Evolutionary conservation across 139 green algal genomes (phyloP).

Genomic region (Trebouxia sp.): DNA sequence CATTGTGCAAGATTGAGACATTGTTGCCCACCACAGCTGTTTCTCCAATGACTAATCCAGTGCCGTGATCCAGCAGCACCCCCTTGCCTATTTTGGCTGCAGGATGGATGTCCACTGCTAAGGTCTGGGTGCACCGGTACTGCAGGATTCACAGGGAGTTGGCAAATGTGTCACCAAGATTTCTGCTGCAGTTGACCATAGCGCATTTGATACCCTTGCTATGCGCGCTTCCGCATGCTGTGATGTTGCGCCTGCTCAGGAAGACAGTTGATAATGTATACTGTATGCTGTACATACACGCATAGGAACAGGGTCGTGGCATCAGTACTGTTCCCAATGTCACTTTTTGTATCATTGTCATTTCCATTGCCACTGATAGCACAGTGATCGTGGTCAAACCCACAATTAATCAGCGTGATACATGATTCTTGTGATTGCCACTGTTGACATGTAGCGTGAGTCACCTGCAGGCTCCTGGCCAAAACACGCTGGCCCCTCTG

Average conservation of each 20-base stretch:
- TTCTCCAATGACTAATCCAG: constrained; percentile 92
- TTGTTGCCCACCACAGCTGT: constrained; percentile 89
- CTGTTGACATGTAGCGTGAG: background rate
- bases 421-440: too few species aligned
- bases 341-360: constrained; percentile 10
- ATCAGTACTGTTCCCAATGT: too few species aligned
- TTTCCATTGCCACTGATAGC: background rate
- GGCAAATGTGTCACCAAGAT: background rate
- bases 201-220: too few species aligned
- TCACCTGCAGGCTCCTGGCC: constrained; percentile 1
- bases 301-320: too few species aligned
- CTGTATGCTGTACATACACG: too few species aligned
- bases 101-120: constrained; percentile 96
- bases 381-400: background rate
- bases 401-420: too few species aligned
- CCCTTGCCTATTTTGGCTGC: constrained; percentile 90
- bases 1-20: constrained; percentile 85
- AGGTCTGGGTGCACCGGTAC: constrained; percentile 66
- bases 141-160: background rate
- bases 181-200: too few species aligned
- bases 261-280: too few species aligned
- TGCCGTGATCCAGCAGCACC: constrained; percentile 96
- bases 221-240: too few species aligned
- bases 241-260: too few species aligned
- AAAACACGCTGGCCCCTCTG: constrained; percentile 59